A percentile compares a stretch with the other conserved stretches of the same genome.
phyloP scores from a whole-genome alignment of 2,329 filamentous ascomycete species.

The Daldinia sp. region DNA sequence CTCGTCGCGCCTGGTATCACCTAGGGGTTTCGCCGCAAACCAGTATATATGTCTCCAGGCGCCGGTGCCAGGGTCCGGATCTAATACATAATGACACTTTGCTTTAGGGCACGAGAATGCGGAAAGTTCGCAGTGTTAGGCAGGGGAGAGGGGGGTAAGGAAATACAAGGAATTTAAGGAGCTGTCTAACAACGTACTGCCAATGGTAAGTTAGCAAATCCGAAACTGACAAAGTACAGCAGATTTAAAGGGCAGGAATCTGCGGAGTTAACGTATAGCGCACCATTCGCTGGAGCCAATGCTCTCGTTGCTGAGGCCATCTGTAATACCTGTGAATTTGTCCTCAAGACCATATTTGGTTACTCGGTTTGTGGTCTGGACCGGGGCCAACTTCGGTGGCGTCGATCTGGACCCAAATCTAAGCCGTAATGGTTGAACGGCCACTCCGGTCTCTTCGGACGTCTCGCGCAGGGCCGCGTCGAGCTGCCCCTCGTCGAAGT shows the following conservation, averaged over 20 bases:
- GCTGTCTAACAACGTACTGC: conserved; percentile 36
- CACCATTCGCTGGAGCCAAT: conserved; percentile 46
- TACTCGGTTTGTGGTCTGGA: conserved; percentile 20
- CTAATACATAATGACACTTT: conserved; percentile 28
- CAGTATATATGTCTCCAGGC: conserved; percentile 39
- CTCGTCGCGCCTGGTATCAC: conserved; percentile 39
- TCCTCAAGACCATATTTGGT: conserved; percentile 38
- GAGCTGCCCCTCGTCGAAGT: conserved; percentile 55
- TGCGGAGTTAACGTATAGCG: conserved; percentile 14
- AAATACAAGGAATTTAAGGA: conserved; percentile 1
- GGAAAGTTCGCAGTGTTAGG: neutral
- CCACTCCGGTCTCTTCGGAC: conserved; percentile 57
- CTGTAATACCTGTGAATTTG: conserved; percentile 40
- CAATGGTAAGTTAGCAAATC: conserved; percentile 15
- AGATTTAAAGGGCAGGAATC: neutral
- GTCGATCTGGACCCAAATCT: conserved; percentile 56
- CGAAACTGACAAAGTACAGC: neutral
- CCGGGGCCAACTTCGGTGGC: conserved; percentile 36
- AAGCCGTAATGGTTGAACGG: conserved; percentile 50
- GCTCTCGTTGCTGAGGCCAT: conserved; percentile 42
- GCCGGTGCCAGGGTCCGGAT: conserved; percentile 46
- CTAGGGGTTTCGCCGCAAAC: conserved; percentile 41
- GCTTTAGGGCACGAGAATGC: neutral
- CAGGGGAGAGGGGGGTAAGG: neutral
- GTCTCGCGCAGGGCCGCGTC: conserved; percentile 57